Conservation (phyloP, 2,329 filamentous ascomycete genomes). For the Alternaria brassicicola region DNA sequence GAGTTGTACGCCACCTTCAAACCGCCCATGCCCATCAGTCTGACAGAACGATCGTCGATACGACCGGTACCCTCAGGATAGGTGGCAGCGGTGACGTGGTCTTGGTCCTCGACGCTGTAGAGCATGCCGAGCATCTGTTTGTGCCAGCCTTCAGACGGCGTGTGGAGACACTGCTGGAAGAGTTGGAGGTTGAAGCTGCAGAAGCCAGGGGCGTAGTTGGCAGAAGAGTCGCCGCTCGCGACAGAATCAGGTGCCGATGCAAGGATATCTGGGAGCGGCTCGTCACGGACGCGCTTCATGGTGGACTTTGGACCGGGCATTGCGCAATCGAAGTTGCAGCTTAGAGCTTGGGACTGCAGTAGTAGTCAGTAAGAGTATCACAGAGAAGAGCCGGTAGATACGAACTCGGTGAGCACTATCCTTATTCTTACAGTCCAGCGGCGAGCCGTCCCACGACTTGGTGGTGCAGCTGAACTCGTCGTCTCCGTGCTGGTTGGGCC, state of each 20-base stretch:
- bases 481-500: neutral
- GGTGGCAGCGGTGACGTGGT: neutral
- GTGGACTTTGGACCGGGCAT: neutral
- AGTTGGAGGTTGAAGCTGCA: constrained; percentile 9
- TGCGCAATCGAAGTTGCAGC: neutral
- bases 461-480: neutral
- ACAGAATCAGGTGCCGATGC: neutral
- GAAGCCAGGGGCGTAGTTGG: neutral
- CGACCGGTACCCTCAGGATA: constrained; percentile 2
- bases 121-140: constrained; percentile 6
- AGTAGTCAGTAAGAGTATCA: neutral
- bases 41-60: neutral
- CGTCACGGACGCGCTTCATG: neutral
- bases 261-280: neutral
- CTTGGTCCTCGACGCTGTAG: constrained; percentile 5
- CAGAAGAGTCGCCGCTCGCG: neutral
- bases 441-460: neutral
- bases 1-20: neutral
- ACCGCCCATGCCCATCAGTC: neutral
- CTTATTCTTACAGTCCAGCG: neutral
- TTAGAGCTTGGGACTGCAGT: neutral
- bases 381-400: neutral
- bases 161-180: constrained; percentile 7
- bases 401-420: neutral
- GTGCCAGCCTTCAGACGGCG: constrained; percentile 5